Evolutionary conservation across 1,284 basidiomycete genomes (phyloP), one percentile per base, ranked within the genome.

Genomic region (Pseudozyma pruni): DNA sequence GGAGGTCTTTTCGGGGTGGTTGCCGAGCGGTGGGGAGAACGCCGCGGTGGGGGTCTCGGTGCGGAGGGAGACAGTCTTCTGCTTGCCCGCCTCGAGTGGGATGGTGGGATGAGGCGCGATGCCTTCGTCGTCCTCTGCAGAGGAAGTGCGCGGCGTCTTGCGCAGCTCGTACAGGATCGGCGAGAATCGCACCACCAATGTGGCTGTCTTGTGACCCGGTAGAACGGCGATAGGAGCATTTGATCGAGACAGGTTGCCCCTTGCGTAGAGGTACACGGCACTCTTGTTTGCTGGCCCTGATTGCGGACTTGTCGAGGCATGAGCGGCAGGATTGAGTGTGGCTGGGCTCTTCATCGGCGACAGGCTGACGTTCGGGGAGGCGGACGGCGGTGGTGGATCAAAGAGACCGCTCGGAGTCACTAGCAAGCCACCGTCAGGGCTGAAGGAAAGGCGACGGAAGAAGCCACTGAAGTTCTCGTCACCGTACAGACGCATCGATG

Each of bases 401-500:
- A 96, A 97, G 79, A 96, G 91, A 1, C 96, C 95, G 1, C 94
- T 94, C 0, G 96, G 95, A 0, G 96, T 98, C 70, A 97, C 86
- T 19, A 99, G 86, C 44, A 98, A 85, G 9, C 89, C 91, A 1
- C 96, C 95, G 81, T 99, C 95, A 2, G 95, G 92, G 58, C 93
- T 94, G 84, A 97, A 98, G 4, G 90, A 90, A 52, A 98, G 85
- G 25, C 95, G 87, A 27, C 96, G 87, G 87, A 98, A 98, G 85
- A 98, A 98, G 73, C 95, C 93, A 4, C 92, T 94, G 77, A 89
- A 93, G 74, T 90, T 92, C 83, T 98, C 94, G 81, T 98, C 95
- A 39, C 94, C 94, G 76, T 98, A 99, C 23, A 98, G 85, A 6
- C 73, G 63, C 69, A 76, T 66, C 14, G 71, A 68, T 33, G 52